phyloP scores from a whole-genome alignment of 2,329 filamentous ascomycete genomes.

The Fonsecaea erecta region DNA sequence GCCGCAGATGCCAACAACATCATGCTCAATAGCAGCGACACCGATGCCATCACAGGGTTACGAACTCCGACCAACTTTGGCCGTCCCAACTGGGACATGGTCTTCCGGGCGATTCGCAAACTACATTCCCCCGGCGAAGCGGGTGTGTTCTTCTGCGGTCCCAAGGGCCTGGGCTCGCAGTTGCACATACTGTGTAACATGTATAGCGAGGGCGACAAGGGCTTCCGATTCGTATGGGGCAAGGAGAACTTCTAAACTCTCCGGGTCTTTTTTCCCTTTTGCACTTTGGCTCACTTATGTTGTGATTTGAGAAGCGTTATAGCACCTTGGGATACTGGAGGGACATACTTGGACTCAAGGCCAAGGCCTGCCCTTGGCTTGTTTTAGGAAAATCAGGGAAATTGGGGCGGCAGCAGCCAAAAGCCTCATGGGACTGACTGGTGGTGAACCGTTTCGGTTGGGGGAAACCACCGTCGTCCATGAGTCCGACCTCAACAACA shows the following conservation, averaged over 20 bases:
- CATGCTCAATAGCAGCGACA: conserved; percentile 82
- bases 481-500: not conserved
- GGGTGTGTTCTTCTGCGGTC: conserved; percentile 84
- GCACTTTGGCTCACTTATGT: conserved; percentile 3
- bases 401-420: conserved; percentile 6
- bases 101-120: conserved; percentile 81
- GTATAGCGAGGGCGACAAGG: conserved; percentile 68
- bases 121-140: conserved; percentile 74
- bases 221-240: conserved; percentile 62
- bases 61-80: conserved; percentile 84
- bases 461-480: not conserved
- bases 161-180: conserved; percentile 75
- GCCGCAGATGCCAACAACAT: conserved; percentile 85
- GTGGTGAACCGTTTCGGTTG: not conserved
- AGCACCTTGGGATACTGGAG: conserved; percentile 4
- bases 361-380: not conserved
- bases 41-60: conserved; percentile 81
- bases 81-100: conserved; percentile 87
- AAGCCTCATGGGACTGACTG: not conserved
- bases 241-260: conserved; percentile 59
- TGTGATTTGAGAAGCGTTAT: conserved; percentile 1
- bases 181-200: conserved; percentile 86
- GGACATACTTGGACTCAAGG: not conserved
- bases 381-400: conserved; percentile 15
- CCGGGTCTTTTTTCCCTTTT: not conserved